Percentiles rank a stretch among this genome's conserved stretches.
Evolutionary conservation across 73 alveolate species (phyloP).

Genomic region (Loxodes magnus): DNA sequence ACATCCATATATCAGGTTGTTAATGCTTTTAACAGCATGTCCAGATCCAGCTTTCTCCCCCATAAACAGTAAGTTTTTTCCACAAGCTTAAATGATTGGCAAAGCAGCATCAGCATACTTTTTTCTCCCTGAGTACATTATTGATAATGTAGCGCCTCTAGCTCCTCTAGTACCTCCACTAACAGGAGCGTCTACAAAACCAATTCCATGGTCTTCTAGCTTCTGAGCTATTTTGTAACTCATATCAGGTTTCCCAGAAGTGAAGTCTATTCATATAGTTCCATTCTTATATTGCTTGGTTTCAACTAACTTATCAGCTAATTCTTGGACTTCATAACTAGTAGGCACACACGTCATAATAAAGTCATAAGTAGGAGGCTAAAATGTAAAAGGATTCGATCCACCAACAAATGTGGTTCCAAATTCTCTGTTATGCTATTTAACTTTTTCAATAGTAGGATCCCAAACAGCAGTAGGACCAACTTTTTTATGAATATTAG

Average conservation of each 20-base stretch:
- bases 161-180: slow-evolving; percentile 21
- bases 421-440: neutral
- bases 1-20: slow-evolving; percentile 13
- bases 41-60: slow-evolving; percentile 20
- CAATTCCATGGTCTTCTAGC: neutral
- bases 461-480: slow-evolving; percentile 13
- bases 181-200: slow-evolving; percentile 12
- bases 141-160: slow-evolving; percentile 9
- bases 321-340: neutral
- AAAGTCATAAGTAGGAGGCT: neutral
- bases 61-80: slow-evolving; percentile 1
- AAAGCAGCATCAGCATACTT: neutral
- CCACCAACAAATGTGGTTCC: slow-evolving; percentile 10
- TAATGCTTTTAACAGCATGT: slow-evolving; percentile 13
- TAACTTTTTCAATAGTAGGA: slow-evolving; percentile 3
- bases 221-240: neutral
- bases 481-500: neutral
- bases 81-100: slow-evolving; percentile 1
- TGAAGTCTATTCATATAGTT: neutral
- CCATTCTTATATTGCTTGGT: neutral
- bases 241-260: slow-evolving; percentile 6
- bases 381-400: slow-evolving; percentile 7
- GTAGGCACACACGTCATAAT: slow-evolving; percentile 13
- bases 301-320: slow-evolving; percentile 2
- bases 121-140: slow-evolving; percentile 17